Evolutionary conservation across 1,284 basidiomycete genomes (phyloP).

Genomic region (Pyrrhoderma noxium): DNA sequence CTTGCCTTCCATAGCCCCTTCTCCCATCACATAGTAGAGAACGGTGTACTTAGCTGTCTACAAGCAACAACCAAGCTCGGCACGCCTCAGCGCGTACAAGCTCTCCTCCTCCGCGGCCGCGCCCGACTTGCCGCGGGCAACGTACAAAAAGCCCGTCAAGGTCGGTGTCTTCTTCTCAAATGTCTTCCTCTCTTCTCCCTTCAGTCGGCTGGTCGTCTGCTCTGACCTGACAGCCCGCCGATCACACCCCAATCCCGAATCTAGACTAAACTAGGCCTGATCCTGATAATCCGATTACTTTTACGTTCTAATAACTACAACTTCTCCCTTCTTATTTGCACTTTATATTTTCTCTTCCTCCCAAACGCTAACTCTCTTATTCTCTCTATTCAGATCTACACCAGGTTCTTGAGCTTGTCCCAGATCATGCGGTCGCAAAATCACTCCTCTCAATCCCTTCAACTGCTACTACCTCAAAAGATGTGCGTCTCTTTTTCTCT

Average conservation of each 20-base stretch:
- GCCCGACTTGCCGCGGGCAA: constrained; percentile 52
- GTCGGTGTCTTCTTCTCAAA: constrained; percentile 28
- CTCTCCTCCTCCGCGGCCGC: constrained; percentile 56
- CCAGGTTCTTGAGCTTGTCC: constrained; percentile 54
- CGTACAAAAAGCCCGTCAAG: constrained; percentile 57
- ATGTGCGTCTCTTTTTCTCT: constrained; percentile 16
- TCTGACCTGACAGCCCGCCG: not conserved
- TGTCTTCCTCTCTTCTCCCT: not conserved
- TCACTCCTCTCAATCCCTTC: constrained; percentile 29
- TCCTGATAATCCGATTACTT: no score
- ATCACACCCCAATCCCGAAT: not conserved
- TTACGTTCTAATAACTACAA: no score
- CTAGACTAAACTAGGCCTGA: not conserved
- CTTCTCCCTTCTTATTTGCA: no score
- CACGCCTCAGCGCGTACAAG: constrained; percentile 47
- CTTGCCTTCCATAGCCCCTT: constrained; percentile 25
- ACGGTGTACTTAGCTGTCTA: constrained; percentile 64
- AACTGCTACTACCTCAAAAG: constrained; percentile 28
- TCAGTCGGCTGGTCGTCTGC: constrained; percentile 18
- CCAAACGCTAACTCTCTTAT: constrained; percentile 1
- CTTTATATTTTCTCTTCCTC: no score
- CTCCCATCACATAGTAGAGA: constrained; percentile 60
- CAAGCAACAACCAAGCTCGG: constrained; percentile 43
- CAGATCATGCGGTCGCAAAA: constrained; percentile 61
- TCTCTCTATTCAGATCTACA: constrained; percentile 44